These are phyloP conservation scores for Henckelia pumila DNA, from an alignment of 257 asterid genomes.

Conservation along the genomic window DNA sequence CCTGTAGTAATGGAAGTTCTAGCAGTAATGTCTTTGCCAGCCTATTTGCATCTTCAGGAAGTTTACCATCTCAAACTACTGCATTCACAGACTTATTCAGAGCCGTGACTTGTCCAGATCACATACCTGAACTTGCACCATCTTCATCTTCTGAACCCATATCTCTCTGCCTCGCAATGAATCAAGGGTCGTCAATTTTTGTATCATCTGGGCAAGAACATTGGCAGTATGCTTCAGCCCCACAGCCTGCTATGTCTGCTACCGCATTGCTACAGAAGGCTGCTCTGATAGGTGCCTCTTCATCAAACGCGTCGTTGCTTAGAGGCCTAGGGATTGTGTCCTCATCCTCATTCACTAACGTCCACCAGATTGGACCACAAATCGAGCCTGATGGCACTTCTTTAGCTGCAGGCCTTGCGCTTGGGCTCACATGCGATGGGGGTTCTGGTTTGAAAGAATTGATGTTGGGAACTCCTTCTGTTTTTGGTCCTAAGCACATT, in stretches of 20 bases:
- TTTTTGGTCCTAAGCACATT: conserved; percentile 48
- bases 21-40: conserved; percentile 42
- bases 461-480: conserved; percentile 49
- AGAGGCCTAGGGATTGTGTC: conserved; percentile 41
- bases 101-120: conserved; percentile 28
- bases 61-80: conserved; percentile 33
- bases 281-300: conserved; percentile 44
- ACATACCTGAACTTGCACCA: conserved; percentile 25
- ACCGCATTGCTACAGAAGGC: conserved; percentile 58
- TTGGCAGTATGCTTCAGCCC: conserved; percentile 37
- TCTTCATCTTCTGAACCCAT: conserved; percentile 38
- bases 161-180: conserved; percentile 42
- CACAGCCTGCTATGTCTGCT: conserved; percentile 56
- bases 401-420: conserved; percentile 39
- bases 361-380: conserved; percentile 31
- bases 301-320: conserved; percentile 38
- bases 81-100: conserved; percentile 30
- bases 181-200: conserved; percentile 40
- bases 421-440: conserved; percentile 41
- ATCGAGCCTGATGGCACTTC: conserved; percentile 35
- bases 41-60: conserved; percentile 44
- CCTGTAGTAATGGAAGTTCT: conserved; percentile 38
- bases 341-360: conserved; percentile 26
- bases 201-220: conserved; percentile 43
- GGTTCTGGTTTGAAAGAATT: conserved; percentile 47